Evolutionary conservation across 495 filamentous ascomycete genomes (phyloP).

Genomic region (Aspergillus asperescens): DNA sequence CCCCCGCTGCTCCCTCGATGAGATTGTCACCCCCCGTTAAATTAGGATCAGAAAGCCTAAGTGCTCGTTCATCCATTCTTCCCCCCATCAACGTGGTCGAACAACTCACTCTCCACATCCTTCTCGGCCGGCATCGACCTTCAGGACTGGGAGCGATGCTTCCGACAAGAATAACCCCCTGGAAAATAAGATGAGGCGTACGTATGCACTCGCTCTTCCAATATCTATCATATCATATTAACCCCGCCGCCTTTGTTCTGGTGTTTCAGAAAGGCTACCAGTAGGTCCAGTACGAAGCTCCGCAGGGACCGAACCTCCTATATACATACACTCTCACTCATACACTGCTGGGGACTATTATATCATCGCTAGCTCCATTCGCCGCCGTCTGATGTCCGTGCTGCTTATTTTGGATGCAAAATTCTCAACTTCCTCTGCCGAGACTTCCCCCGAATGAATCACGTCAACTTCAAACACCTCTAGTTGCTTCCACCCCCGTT

Average conservation of each 20-base stretch:
- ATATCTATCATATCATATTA: neutral
- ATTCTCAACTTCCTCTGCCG: conserved; percentile 41
- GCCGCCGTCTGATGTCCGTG: conserved; percentile 59
- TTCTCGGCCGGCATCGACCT: no score
- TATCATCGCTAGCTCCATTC: conserved; percentile 38
- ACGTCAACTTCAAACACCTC: conserved; percentile 92
- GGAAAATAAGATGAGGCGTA: neutral
- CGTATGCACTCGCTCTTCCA: neutral
- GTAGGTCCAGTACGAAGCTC: neutral
- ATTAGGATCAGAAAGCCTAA: neutral
- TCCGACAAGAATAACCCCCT: neutral
- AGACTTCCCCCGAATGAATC: conserved; percentile 60
- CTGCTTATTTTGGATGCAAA: conserved; percentile 90
- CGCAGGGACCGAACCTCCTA: neutral
- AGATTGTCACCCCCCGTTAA: conserved; percentile 3
- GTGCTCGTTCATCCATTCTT: no score
- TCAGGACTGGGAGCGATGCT: neutral
- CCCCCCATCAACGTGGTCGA: no score
- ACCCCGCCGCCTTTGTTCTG: neutral
- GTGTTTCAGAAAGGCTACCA: neutral
- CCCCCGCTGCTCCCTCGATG: neutral
- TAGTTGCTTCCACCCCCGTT: conserved; percentile 70
- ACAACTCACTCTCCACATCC: neutral
- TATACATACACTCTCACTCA: conserved; percentile 5
- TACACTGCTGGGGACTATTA: conserved; percentile 6